Evolutionary conservation across 2,329 filamentous ascomycete genomes (phyloP), one percentile per base, ranked within the genome.

Genomic region (Emergomyces pasteurianus): DNA sequence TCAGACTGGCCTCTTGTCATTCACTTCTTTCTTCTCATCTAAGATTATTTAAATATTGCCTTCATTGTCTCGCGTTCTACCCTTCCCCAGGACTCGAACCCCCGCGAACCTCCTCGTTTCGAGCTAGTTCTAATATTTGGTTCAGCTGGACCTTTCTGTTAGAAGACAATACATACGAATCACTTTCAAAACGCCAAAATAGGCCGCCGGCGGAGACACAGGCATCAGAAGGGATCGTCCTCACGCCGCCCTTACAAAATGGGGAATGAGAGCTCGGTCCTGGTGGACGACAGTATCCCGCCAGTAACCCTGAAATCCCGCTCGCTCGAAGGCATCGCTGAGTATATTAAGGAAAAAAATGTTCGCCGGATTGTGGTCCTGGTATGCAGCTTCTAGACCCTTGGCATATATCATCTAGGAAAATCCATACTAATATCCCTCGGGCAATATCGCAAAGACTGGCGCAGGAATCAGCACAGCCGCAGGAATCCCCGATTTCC

Each of bases 401-500:
- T 36, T 42, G 12, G 36, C 21, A 46, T 23, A 28, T 36, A 42
- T 36, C 5, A 7, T 36, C 28, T n/a, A 21, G 21, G 21, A 58
- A 23, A 34, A 49, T 8, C 28, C 42, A 40, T 34, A 26, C 34
- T 23, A 43, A 54, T 34, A 53, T 63, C 43, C 42, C 8, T 12
- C n/a, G 4, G 7, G 12, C 12, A 5, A 38, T n/a, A 2, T 16
- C 34, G 28, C 56, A 26, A 61, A 82, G 81, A 91, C 89, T 2
- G 92, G 92, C 62, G 92, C 92, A 14, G 92, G 92, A 55, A 95
- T 96, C 66, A 78, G 69, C 62, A 75, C 72, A 4, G 79, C 78
- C n/a, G 77, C 76, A 1, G 76, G 78, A 75, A 92, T 99, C 64
- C 94, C 94, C 64, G 94, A 99, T 75, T 99, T 97, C 73, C 83